phyloP scores from a whole-genome alignment of 192 early-diverging fungal species.

The Gigaspora rosea region DNA sequence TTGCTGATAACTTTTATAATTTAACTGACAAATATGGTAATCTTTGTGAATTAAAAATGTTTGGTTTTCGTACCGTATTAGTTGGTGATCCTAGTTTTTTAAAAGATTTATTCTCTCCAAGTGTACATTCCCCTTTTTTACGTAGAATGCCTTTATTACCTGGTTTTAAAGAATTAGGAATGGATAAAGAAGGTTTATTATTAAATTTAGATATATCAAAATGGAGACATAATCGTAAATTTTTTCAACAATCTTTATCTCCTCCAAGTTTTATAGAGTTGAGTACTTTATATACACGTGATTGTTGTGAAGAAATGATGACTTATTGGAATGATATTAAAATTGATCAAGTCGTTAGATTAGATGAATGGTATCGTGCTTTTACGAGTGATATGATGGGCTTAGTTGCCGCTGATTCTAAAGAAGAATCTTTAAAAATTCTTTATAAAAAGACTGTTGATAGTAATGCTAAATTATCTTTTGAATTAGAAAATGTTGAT shows the following conservation, averaged over 20 bases:
- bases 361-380: slow-evolving; percentile 29
- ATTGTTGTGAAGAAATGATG: slow-evolving; percentile 23
- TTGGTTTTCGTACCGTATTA: slow-evolving; percentile 6
- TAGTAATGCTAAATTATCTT: neutral
- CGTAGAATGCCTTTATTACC: neutral
- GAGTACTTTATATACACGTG: slow-evolving; percentile 11
- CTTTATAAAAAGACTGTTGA: neutral
- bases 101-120: slow-evolving; percentile 25
- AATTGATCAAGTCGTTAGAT: neutral
- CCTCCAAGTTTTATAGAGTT: slow-evolving; percentile 24
- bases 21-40: slow-evolving; percentile 24
- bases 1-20: slow-evolving; percentile 11
- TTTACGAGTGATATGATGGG: slow-evolving; percentile 34
- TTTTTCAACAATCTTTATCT: slow-evolving; percentile 28
- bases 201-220: slow-evolving; percentile 21
- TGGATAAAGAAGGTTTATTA: slow-evolving; percentile 31
- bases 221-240: slow-evolving; percentile 31
- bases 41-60: slow-evolving; percentile 15
- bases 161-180: slow-evolving; percentile 19
- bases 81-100: slow-evolving; percentile 6
- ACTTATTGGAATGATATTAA: slow-evolving; percentile 18
- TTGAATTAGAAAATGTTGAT: no score
- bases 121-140: slow-evolving; percentile 14
- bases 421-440: slow-evolving; percentile 29
- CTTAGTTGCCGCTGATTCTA: slow-evolving; percentile 18